Base-by-base conservation (phyloP, 257 asterid genomes). In the Solanum chmielewskii region DNA sequence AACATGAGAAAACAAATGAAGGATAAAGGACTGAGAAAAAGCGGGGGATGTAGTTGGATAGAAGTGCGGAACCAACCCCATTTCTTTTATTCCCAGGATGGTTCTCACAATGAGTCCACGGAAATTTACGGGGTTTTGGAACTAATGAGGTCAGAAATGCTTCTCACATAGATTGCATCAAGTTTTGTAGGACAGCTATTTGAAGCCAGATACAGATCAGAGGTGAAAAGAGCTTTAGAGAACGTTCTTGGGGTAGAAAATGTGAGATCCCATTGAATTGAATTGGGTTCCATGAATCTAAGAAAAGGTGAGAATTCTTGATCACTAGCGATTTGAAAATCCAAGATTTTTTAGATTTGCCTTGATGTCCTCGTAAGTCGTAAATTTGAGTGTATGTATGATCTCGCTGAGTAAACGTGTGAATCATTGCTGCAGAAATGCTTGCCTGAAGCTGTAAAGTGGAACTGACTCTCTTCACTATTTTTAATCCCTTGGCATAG, bases 11-110 rank as follows among this genome's bases (percentile, higher is more conserved):
- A 91, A 27, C 42, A 89, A 89, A 94, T 96, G 98, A 89, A 89
- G 59, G 90, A 89, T 78, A 96, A 88, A 88, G 98, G 97, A 49
- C 77, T 93, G 86, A 92, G 90, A 92, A 94, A 91, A 88, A 92
- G 83, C 76, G 93, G 94, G 39, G 98, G 97, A 12, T 92, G 94
- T 88, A 94, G 98, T 88, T 93, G 94, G 98, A 90, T 95, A 77
- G 98, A 95, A 91, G 87, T 93, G 89, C 88, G 92, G 74, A 90
- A 92, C 89, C 71, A 75, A 62, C 90, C 91, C 84, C 95, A 93
- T 83, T 14, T 86, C 52, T 94, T 95, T 85, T 95, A 89, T 70
- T 94, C 98, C 2, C 95, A 90, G 87, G 95, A 93, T 89, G 93
- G 94, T 64, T 85, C 88, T 87, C 96, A 92, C 73, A 31, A 80